Base-by-base conservation (phyloP, 2,329 filamentous ascomycete species). In the Colletotrichum tofieldiae region DNA sequence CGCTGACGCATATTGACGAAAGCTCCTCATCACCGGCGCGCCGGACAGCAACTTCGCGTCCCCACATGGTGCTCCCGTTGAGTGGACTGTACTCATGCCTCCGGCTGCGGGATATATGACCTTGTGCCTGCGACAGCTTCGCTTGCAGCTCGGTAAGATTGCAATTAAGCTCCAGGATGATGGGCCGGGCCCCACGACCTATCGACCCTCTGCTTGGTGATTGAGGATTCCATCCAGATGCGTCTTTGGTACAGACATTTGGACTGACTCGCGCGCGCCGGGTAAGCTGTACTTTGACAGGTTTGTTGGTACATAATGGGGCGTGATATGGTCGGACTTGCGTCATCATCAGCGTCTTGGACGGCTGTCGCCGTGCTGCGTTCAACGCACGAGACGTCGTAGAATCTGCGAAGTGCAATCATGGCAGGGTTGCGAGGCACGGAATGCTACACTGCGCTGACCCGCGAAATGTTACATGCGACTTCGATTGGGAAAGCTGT, bases 1-100 rank as follows among this genome's bases (percentile, higher is more conserved):
- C 65, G 52, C 52, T 64, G 69, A 69, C 60, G 69, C 37, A 59
- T 55, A 54, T 69, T 60, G 69, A 72, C 69, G 69, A 68, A 69
- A 64, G 59, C 54, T 69, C 63, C 69, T 60, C 69, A 72, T 72
- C 59, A 69, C 65, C 54, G 69, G 47, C 59, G 65, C 69, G 51
- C 54, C 58, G 41, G 32, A 69, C 39, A 39, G 64, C 62, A 26
- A 49, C 58, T 35, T 67, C 43, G 54, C 45, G 65, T 59, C 65
- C 59, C 65, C 65, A 72, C 65, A 52, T 59, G 47, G 56, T 54
- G 39, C 67, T 23, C 18, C 47, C 52, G 52, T 35, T 26, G 49
- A 3, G 39, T 41, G n/a, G 45, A 4, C 39, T 7, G 8, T 41
- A 35, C 32, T 9, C 32, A 51, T 47, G 37, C 49, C 20, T 35